These are phyloP conservation scores for Haberlea rhodopensis DNA, from an alignment of 257 asterid species.

Conservation along the genomic window DNA sequence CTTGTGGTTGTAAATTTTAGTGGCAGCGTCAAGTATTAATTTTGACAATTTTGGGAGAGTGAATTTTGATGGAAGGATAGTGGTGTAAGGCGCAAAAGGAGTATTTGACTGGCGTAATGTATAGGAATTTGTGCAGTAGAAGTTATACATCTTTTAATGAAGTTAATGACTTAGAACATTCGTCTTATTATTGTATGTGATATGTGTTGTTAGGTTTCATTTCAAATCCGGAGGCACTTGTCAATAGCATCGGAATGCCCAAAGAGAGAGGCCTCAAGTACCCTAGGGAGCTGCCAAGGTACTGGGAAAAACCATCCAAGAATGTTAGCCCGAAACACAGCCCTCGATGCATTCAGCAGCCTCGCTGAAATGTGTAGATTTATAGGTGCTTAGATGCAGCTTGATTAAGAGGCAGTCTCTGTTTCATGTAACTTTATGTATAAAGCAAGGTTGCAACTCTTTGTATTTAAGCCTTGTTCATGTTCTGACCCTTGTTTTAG, in stretches of 20 bases:
- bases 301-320: constrained; percentile 72
- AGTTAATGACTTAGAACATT: too few species aligned
- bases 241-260: constrained; percentile 39
- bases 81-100: too few species aligned
- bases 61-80: too few species aligned
- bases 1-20: not conserved
- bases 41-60: too few species aligned
- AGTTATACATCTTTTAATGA: not conserved
- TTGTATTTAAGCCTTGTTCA: constrained; percentile 67
- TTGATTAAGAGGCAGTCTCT: constrained; percentile 20
- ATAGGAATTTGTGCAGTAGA: too few species aligned
- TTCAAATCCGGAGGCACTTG: constrained; percentile 37
- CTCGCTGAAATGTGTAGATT: constrained; percentile 49
- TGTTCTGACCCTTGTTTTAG: constrained; percentile 43
- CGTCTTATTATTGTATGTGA: not conserved
- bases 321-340: constrained; percentile 54
- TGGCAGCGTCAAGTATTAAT: not conserved
- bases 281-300: constrained; percentile 37
- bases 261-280: constrained; percentile 42
- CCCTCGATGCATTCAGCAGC: constrained; percentile 90
- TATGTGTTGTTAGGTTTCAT: constrained; percentile 34
- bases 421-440: constrained; percentile 48
- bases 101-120: too few species aligned
- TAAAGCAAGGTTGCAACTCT: constrained; percentile 61
- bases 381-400: constrained; percentile 32